Conservation (phyloP, 208 protist species). For the Leishmania major region DNA sequence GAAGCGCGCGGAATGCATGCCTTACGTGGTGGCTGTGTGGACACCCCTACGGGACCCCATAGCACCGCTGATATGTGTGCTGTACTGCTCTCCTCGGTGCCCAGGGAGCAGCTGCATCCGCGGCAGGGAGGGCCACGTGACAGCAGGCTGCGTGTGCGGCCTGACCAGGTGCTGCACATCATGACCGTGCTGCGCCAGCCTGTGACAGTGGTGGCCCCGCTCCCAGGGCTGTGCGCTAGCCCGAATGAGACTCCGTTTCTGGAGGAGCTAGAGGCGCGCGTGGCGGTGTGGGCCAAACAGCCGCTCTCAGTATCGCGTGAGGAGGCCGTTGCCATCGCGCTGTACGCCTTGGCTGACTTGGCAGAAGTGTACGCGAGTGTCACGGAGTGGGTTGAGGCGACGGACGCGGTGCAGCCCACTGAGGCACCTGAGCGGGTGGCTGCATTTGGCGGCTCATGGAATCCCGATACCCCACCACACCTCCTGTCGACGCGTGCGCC, state of each 20-base stretch:
- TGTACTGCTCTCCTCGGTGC: background rate
- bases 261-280: slow-evolving; percentile 32
- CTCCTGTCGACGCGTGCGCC: background rate
- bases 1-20: slow-evolving; percentile 7
- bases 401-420: background rate
- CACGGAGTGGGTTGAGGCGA: background rate
- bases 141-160: background rate
- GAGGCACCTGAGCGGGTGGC: background rate
- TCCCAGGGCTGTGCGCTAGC: slow-evolving; percentile 51
- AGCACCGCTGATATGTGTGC: slow-evolving; percentile 6
- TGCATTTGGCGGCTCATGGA: background rate
- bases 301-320: slow-evolving; percentile 20
- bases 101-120: background rate
- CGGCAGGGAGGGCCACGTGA: background rate
- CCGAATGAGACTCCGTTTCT: slow-evolving; percentile 38
- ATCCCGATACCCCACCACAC: background rate
- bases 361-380: slow-evolving; percentile 4
- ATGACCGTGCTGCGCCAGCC: slow-evolving; percentile 40
- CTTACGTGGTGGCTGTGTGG: background rate
- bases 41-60: background rate
- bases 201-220: slow-evolving; percentile 50
- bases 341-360: slow-evolving; percentile 44
- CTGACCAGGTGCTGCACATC: slow-evolving; percentile 14
- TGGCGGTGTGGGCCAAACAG: slow-evolving; percentile 24
- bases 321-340: slow-evolving; percentile 34